phyloP scores from a whole-genome alignment of 1,139 yeast species.

The Scheffersomyces titani region DNA sequence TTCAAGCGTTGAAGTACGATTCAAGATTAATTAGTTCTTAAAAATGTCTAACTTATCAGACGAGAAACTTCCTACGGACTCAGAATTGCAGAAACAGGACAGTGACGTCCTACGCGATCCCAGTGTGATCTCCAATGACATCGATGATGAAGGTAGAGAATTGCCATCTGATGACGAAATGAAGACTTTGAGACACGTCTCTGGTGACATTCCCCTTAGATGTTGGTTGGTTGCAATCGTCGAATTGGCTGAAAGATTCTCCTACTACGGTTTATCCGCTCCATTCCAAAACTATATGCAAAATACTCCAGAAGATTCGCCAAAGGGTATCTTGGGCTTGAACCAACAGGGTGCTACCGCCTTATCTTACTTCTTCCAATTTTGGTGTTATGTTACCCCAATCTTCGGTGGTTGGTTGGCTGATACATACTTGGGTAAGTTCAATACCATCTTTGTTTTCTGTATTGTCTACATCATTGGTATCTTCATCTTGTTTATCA shows the following conservation, averaged over 20 bases:
- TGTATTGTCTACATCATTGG: conserved; percentile 62
- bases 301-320: conserved; percentile 40
- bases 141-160: conserved; percentile 14
- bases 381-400: conserved; percentile 24
- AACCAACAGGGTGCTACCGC: conserved; percentile 50
- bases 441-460: conserved; percentile 40
- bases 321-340: conserved; percentile 63
- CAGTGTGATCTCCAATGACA: background rate
- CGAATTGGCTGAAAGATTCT: conserved; percentile 22
- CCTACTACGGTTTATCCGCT: conserved; percentile 48
- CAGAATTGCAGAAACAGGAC: background rate
- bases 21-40: background rate
- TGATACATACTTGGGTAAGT: conserved; percentile 23
- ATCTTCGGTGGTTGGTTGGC: conserved; percentile 24
- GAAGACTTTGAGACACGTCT: conserved; percentile 18
- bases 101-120: background rate
- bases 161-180: conserved; percentile 19
- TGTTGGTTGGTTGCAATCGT: conserved; percentile 24
- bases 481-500: conserved; percentile 61
- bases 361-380: conserved; percentile 21
- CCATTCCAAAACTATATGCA: conserved; percentile 81
- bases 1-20: background rate
- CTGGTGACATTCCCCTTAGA: conserved; percentile 21
- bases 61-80: background rate
- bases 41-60: background rate